Evolutionary conservation across 2,329 filamentous ascomycete species (phyloP).

Genomic region (Periconia digitata): DNA sequence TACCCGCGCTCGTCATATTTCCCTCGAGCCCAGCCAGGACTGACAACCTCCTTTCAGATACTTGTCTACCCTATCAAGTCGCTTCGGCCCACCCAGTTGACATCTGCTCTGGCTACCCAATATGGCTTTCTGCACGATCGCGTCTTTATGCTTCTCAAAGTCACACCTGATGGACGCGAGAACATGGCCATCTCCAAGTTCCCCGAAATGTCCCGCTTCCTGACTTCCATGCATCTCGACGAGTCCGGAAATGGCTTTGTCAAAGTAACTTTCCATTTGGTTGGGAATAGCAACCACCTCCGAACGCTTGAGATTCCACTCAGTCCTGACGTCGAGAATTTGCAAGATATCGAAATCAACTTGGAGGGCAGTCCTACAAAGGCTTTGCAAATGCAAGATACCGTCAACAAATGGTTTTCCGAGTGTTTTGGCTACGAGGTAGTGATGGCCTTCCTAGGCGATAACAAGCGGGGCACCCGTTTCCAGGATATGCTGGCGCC

Average conservation of each 20-base stretch:
- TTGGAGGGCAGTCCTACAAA: conserved; percentile 48
- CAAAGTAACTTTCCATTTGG: conserved; percentile 44
- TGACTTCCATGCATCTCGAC: conserved; percentile 38
- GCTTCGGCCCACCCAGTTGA: conserved; percentile 43
- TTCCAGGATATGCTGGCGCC: conserved; percentile 31
- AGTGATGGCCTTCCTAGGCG: conserved; percentile 47
- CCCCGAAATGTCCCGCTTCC: conserved; percentile 46
- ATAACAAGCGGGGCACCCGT: conserved; percentile 45
- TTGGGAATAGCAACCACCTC: conserved; percentile 24
- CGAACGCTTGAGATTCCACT: conserved; percentile 44
- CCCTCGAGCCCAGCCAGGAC: background rate
- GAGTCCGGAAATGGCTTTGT: conserved; percentile 35
- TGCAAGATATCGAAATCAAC: conserved; percentile 43
- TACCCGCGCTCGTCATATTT: background rate
- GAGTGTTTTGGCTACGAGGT: conserved; percentile 48
- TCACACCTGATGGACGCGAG: conserved; percentile 37
- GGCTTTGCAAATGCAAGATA: conserved; percentile 46
- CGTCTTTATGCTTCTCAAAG: conserved; percentile 46
- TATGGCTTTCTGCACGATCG: conserved; percentile 51
- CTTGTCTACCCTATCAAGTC: conserved; percentile 54
- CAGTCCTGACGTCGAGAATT: conserved; percentile 36
- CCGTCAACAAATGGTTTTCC: conserved; percentile 49
- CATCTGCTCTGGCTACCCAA: conserved; percentile 43
- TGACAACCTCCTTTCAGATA: conserved; percentile 29
- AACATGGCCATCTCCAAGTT: conserved; percentile 48